Base-by-base conservation (phyloP, 768 basidiomycete species). In the Floccularia luteovirens region DNA sequence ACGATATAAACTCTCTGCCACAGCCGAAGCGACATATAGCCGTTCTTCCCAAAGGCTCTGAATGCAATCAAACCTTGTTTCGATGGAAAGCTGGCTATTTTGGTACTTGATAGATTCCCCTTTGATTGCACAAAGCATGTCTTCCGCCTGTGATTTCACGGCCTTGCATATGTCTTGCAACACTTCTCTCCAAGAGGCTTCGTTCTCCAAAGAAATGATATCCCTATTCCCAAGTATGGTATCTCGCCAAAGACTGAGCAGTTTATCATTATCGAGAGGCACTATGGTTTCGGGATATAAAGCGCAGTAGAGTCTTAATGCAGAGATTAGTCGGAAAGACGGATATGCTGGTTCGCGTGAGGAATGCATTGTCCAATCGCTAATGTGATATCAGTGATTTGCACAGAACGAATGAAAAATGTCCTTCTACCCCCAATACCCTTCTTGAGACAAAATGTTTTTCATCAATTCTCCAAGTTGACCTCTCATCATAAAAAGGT, bases 381-480 rank as follows among this genome's bases (percentile, higher is more conserved):
- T 93, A 55, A 27, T 36, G 24, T 24, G 21, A 41, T 36, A 28
- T 32, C 30, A 43, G 40, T 16, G 23, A 31, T 24, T 38, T 31
- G 4, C 19, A 37, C 11, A 23, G 11, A 31, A 31, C 42, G 42
- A 42, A 25, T 8, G 13, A 16, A 31, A 32, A 28, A 35, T 45
- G 38, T 51, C 63, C 45, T n/a, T n/a, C n/a, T 57, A 94, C 93
- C 83, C 81, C 89, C 90, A 94, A 55, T 94, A 97, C 2, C 78
- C 77, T 48, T 82, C 72, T 1, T 63, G 59, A 32, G 69, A 53
- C 25, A 98, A 67, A 0, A 73, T 49, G 3, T 65, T 60, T 49
- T 69, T 72, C 59, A 86, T 75, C 56, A 60, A 50, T 38, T 46
- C 13, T 10, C 73, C 72, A 5, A 71, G 41, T 32, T 28, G 46